Evolutionary conservation across 2,329 filamentous ascomycete genomes (phyloP).

Genomic region (Aspergillus costaricaensis): DNA sequence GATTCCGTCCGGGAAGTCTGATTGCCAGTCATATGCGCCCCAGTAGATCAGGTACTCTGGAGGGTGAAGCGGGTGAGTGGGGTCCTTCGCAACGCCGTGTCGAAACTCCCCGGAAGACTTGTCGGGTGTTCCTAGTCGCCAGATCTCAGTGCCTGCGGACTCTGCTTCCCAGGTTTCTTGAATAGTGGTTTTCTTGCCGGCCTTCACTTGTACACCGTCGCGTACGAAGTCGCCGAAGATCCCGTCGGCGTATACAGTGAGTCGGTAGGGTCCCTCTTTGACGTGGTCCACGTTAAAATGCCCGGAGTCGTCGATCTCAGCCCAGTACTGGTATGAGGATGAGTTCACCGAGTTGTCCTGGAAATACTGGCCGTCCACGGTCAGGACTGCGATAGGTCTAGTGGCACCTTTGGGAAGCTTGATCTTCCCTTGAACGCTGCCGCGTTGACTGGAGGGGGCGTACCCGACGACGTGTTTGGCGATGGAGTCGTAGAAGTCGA

Average conservation of each 20-base stretch:
- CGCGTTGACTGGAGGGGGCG: constrained; percentile 55
- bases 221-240: constrained; percentile 63
- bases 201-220: constrained; percentile 52
- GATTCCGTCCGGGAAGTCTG: constrained; percentile 62
- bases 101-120: constrained; percentile 62
- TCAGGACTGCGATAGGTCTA: constrained; percentile 58
- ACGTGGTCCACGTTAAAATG: constrained; percentile 56
- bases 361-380: constrained; percentile 55
- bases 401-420: constrained; percentile 55
- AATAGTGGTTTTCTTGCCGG: constrained; percentile 43
- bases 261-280: constrained; percentile 60
- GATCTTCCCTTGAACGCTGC: constrained; percentile 54
- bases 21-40: constrained; percentile 60
- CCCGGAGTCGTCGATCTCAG: constrained; percentile 52
- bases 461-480: constrained; percentile 62
- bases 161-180: constrained; percentile 56
- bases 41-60: constrained; percentile 65
- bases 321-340: constrained; percentile 65
- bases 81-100: constrained; percentile 57
- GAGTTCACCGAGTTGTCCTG: constrained; percentile 61
- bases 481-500: constrained; percentile 65
- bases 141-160: constrained; percentile 60
- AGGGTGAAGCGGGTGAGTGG: constrained; percentile 53
- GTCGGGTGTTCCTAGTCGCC: constrained; percentile 64
- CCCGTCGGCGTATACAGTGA: constrained; percentile 64